Evolutionary conservation across 305 asterid genomes (phyloP), one percentile per base, ranked within the genome.

Genomic region (Fraxinus platypoda): DNA sequence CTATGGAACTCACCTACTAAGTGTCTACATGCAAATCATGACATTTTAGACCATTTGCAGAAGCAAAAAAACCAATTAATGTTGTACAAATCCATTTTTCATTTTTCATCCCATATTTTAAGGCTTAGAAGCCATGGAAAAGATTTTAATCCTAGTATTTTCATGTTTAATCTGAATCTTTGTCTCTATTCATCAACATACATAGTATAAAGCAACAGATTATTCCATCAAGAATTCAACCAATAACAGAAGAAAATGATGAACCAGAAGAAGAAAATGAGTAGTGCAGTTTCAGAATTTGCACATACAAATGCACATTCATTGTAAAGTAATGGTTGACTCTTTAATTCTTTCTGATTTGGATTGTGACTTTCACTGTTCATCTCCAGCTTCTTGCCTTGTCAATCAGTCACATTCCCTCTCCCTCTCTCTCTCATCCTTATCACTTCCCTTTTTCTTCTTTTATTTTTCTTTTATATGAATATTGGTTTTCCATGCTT

Each of bases 301-400:
- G 82, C 90, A 86, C 91, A 86, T 85, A 83, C 91, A 85, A 93
- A 92, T 89, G 93, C 93, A 89, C 86, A 83, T 84, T 87, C 77
- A 86, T 90, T 91, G 91, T 90, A 83, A 82, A 88, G 86, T 68
- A 76, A 79, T 83, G 84, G 97, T 93, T 94, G 98, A 94, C 98
- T 89, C 89, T 87, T 82, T 78, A 26, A 25, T 77, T 82, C 77
- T 57, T 79, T 79, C 43, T 80, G 80, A 77, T 80, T 87, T 84
- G 33, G 92, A 91, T 92, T 87, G 88, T 81, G 94, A 88, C 93
- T 78, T 89, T 86, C 89, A 88, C 88, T 89, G 91, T 81, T 90
- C 89, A 34, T 85, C 86, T 90, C 91, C 79, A 85, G 84, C 89
- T 92, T 84, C 91, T 88, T 89, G 90, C 92, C 93, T 89, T 84